These are phyloP conservation scores for Fomitopsis pinicola DNA, from an alignment of 1,284 basidiomycete genomes.

Conservation along the genomic window DNA sequence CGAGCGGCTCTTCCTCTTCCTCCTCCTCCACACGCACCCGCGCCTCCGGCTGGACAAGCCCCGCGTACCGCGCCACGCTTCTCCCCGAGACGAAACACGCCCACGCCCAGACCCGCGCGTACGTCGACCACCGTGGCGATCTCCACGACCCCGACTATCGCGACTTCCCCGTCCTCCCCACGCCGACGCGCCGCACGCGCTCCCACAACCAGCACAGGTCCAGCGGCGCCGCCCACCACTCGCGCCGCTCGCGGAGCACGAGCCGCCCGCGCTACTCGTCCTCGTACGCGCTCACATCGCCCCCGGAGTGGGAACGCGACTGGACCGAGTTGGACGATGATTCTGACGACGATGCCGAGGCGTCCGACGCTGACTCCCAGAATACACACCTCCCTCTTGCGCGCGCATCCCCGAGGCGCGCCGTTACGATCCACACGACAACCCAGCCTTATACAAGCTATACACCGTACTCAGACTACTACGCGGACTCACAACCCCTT, in stretches of 20 bases:
- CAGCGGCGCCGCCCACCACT: conserved; percentile 16
- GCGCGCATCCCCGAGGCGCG: conserved; percentile 15
- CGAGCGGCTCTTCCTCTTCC: conserved; percentile 33
- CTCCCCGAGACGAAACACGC: conserved; percentile 22
- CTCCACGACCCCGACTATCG: conserved; percentile 67
- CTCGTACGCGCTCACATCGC: conserved; percentile 18
- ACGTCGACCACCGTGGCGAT: conserved; percentile 57
- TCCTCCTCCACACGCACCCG: conserved; percentile 29
- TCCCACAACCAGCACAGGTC: conserved; percentile 14
- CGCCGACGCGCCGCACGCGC: conserved; percentile 16
- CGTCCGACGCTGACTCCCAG: conserved; percentile 23
- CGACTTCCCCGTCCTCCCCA: conserved; percentile 47
- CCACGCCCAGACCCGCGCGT: conserved; percentile 33
- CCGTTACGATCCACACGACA: conserved; percentile 13
- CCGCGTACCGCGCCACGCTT: not conserved
- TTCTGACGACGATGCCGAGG: conserved; percentile 23
- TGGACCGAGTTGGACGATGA: conserved; percentile 21
- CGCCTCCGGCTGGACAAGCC: not conserved
- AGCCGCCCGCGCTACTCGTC: conserved; percentile 18
- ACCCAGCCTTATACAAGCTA: conserved; percentile 10
- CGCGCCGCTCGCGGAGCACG: conserved; percentile 17
- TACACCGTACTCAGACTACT: conserved; percentile 19
- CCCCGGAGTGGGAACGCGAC: conserved; percentile 32
- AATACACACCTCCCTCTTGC: conserved; percentile 22
- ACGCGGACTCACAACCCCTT: conserved; percentile 17